Base-by-base conservation (phyloP, 106 monocot species). In the Dendrobium huoshanense region DNA sequence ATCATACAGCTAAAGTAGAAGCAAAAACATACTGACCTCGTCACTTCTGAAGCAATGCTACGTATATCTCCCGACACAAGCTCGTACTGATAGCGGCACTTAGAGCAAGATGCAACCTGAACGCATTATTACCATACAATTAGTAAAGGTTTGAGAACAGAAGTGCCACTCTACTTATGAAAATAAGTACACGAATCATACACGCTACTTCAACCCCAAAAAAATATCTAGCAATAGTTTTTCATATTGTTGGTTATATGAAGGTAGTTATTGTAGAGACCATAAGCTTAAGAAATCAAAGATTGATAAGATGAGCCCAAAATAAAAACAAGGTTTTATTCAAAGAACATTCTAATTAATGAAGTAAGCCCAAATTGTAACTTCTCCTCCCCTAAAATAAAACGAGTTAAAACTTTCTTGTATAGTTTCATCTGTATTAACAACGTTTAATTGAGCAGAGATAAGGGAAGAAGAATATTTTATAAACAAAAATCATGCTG, bases 51-150 rank as follows among this genome's bases (percentile, higher is more conserved):
- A 27, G 81, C 83, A 77, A 98, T 98, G 87, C 87, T 95, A 27
- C 81, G 67, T 80, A 95, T 88, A 16, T 92, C 84, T 68, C 98
- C 94, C 79, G 98, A 98, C 79, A 95, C 85, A 88, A 98, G 92
- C 81, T 98, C 92, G 72, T 98, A 98, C 79, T 95, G 92, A 78
- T 91, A 98, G 10, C 98, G 89, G 27, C 98, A 98, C 79, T 95
- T 94, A 0, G 92, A 88, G 83, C 94, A 98, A 75, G 98, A 92
- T 67, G 91, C 94, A 83, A 86, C 86, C 98, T 98, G 49, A 73
- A 84, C 15, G 11, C 16, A 72, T 33, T 72, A 37, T 13, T 16
- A 3, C 9, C 72, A 40, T 22, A 17, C 37, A 72, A 25, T 72
- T 72, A 72, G 29, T 72, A 72, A 40, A 55, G 13, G 27, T 67